phyloP scores from a whole-genome alignment of 495 filamentous ascomycete species.

The Penicillium alfredii region DNA sequence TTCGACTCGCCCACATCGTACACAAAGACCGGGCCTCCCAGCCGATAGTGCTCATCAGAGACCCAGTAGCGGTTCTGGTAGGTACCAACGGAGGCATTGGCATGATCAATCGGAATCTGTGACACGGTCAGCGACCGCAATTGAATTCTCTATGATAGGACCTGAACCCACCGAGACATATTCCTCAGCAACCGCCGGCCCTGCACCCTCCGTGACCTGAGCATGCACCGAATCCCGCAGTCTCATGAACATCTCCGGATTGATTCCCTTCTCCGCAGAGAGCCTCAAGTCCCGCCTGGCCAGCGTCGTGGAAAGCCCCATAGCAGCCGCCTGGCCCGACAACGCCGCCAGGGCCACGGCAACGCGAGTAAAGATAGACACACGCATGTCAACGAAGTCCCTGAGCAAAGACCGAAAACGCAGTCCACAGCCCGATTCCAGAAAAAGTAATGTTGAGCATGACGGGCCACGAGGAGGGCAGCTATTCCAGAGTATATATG shows the following conservation, averaged over 20 bases:
- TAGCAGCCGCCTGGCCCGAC: constrained; percentile 5
- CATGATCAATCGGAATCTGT: constrained; percentile 45
- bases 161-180: constrained; percentile 20
- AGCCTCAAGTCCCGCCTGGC: constrained; percentile 21
- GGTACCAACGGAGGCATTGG: constrained; percentile 32
- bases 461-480: not conserved
- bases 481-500: constrained; percentile 8
- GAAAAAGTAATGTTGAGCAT: constrained; percentile 2
- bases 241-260: constrained; percentile 15
- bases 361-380: constrained; percentile 1
- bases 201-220: not conserved
- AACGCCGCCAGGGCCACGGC: constrained; percentile 9
- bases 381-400: constrained; percentile 10
- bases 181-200: constrained; percentile 9
- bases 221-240: constrained; percentile 5
- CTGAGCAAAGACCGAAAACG: not conserved
- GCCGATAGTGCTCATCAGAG: constrained; percentile 38
- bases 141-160: not conserved
- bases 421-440: not conserved
- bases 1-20: constrained; percentile 47
- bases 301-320: constrained; percentile 4
- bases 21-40: constrained; percentile 49
- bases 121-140: constrained; percentile 5
- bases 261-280: constrained; percentile 20
- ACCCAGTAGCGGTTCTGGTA: constrained; percentile 56